phyloP scores from a whole-genome alignment of 164 flowering plant species.

The Vitis cinerea region DNA sequence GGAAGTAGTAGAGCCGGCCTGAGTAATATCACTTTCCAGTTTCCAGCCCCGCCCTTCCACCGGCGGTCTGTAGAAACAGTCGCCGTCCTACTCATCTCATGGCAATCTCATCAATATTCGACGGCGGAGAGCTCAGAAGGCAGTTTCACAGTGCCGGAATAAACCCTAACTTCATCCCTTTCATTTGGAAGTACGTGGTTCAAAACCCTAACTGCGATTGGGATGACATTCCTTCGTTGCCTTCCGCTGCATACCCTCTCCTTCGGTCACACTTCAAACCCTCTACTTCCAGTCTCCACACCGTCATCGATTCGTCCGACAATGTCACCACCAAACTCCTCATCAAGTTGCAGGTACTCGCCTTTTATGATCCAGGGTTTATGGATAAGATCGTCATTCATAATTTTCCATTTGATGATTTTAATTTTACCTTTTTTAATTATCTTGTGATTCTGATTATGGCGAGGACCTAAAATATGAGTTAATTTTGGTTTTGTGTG shows the following conservation, averaged over 20 bases:
- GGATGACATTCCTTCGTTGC: slow-evolving; percentile 73
- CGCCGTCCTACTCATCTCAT: slow-evolving; percentile 6
- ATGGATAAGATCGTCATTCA: too few species aligned
- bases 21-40: too few species aligned
- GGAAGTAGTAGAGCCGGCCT: too few species aligned
- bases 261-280: slow-evolving; percentile 69
- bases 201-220: slow-evolving; percentile 61
- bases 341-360: slow-evolving; percentile 66
- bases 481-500: too few species aligned
- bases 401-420: too few species aligned
- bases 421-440: too few species aligned
- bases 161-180: slow-evolving; percentile 56
- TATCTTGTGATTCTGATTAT: too few species aligned
- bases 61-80: background rate
- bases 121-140: slow-evolving; percentile 43
- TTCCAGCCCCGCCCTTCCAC: too few species aligned
- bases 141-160: slow-evolving; percentile 68
- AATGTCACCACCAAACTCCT: slow-evolving; percentile 89
- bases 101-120: slow-evolving; percentile 67
- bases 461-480: too few species aligned
- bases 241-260: slow-evolving; percentile 65
- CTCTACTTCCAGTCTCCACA: slow-evolving; percentile 59
- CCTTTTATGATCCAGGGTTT: too few species aligned
- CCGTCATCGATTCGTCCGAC: slow-evolving; percentile 61
- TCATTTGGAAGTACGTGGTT: slow-evolving; percentile 78